These are phyloP conservation scores for Ampelocalamus luodianensis DNA, from an alignment of 176 grass and related monocot species.

Conservation along the genomic window DNA sequence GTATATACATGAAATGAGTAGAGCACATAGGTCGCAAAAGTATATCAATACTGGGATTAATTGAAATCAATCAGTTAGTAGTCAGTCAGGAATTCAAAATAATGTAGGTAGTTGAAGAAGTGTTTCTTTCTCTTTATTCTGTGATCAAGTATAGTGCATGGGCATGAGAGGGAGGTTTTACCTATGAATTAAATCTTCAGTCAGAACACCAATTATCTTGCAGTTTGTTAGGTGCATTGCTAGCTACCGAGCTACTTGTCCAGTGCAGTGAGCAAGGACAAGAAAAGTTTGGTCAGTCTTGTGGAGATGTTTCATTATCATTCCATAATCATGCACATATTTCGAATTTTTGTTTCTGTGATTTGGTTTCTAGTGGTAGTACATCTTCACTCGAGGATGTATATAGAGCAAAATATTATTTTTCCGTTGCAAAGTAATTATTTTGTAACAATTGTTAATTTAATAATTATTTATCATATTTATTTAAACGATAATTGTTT, in stretches of 20 bases:
- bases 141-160: constrained; percentile 50
- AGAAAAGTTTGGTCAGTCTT: too few relatives aligned
- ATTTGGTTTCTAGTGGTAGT: too few relatives aligned
- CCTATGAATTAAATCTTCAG: constrained; percentile 33
- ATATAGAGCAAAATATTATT: too few relatives aligned
- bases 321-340: too few relatives aligned
- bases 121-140: constrained; percentile 1
- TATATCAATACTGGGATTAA: constrained; percentile 19
- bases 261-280: not conserved
- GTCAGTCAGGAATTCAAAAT: constrained; percentile 37
- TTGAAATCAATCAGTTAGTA: constrained; percentile 13
- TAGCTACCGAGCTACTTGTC: not conserved
- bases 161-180: constrained; percentile 28
- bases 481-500: too few relatives aligned
- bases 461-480: too few relatives aligned
- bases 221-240: not conserved
- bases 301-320: too few relatives aligned
- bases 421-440: too few relatives aligned
- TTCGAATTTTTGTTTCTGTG: too few relatives aligned
- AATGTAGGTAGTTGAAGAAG: constrained; percentile 43
- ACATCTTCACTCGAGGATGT: too few relatives aligned
- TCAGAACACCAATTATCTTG: not conserved
- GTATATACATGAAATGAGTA: constrained; percentile 59
- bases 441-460: too few relatives aligned
- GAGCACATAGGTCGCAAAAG: constrained; percentile 51